Base-by-base conservation (phyloP, 1,139 yeast genomes). In the Geotrichum aggregatum region DNA sequence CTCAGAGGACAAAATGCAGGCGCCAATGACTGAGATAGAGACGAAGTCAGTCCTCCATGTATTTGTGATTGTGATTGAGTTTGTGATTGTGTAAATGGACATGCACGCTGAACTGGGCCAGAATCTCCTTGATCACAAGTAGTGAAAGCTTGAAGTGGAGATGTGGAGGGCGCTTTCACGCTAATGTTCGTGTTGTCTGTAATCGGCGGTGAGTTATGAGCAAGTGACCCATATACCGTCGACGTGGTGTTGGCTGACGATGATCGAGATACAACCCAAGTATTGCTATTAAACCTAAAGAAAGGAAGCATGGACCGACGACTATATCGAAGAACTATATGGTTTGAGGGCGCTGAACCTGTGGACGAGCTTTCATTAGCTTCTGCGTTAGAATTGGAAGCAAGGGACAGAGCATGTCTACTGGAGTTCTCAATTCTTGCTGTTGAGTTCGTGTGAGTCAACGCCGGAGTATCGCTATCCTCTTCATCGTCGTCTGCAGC, bases 211-310 rank as follows among this genome's bases (percentile, higher is more conserved):
- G 28, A 24, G 28, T 24, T 5, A 8, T 24, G 5, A 8, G 28
- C 28, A 24, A 24, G 28, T 24, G 28, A 40, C 2, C 53, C 55
- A 36, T 52, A 52, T 3, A 48, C 31, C 3, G 55, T 49, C 11
- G 52, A 40, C 2, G 53, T 43, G 13, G 47, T 45, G 6, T 24
- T 47, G 5, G 50, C 42, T 8, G 41, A 18, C 1, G 51, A 38
- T 1, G 55, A 43, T 28, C 55, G 35, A 16, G 50, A 49, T 5
- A 52, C 35, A 10, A 40, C 35, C 53, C 55, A 52, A 3, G 35
- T 34, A 24, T 24, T 8, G 30, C 35, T 42, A 11, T 34, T 39
- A 8, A 38, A 11, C 33, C 43, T 49, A 7, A 47, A 50, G 18
- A 36, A 19, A 22, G 34, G 21, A 43, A 52, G 46, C 18, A 46